Percentiles rank a stretch among this genome's conserved stretches.
Evolutionary conservation across 2,329 filamentous ascomycete genomes (phyloP).

Genomic region (Phialemoniopsis sp.): DNA sequence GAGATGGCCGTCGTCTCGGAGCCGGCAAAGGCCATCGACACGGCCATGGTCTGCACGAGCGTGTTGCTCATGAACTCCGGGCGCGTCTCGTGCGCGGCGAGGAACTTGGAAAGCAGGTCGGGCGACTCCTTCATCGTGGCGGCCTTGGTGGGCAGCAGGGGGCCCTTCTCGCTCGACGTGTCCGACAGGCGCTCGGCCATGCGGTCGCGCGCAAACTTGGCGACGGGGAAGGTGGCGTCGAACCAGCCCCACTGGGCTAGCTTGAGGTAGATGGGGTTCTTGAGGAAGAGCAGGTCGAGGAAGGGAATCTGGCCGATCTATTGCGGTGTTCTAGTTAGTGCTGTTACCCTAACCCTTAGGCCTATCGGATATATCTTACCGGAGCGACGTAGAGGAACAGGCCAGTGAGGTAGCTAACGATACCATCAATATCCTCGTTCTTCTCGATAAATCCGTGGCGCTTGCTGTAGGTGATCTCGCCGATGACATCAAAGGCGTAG

Average conservation of each 20-base stretch:
- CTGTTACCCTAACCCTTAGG: neutral
- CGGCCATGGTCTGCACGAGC: conserved; percentile 66
- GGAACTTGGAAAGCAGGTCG: conserved; percentile 69
- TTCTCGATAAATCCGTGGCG: conserved; percentile 71
- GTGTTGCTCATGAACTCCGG: conserved; percentile 69
- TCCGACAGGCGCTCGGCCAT: conserved; percentile 61
- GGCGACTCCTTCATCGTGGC: conserved; percentile 32
- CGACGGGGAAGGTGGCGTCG: conserved; percentile 68
- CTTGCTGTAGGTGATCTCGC: conserved; percentile 72
- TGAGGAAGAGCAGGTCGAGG: conserved; percentile 65
- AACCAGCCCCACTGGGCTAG: conserved; percentile 63
- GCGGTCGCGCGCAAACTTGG: conserved; percentile 64
- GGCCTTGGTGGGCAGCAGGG: conserved; percentile 31
- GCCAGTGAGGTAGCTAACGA: conserved; percentile 58
- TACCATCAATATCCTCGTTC: conserved; percentile 72
- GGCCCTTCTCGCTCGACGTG: conserved; percentile 23
- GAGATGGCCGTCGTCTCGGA: conserved; percentile 78
- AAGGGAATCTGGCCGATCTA: conserved; percentile 69
- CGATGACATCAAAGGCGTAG: conserved; percentile 79
- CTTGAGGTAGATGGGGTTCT: conserved; percentile 70
- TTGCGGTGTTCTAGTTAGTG: conserved; percentile 1
- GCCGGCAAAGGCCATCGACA: conserved; percentile 71
- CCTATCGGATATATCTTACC: conserved; percentile 32
- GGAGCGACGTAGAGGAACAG: conserved; percentile 70
- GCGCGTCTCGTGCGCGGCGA: conserved; percentile 61